A percentile compares a stretch with the other conserved stretches of the same genome.
Conservation (phyloP, 2,329 filamentous ascomycete genomes). For the Phaeosphaeriaceae sp. region DNA sequence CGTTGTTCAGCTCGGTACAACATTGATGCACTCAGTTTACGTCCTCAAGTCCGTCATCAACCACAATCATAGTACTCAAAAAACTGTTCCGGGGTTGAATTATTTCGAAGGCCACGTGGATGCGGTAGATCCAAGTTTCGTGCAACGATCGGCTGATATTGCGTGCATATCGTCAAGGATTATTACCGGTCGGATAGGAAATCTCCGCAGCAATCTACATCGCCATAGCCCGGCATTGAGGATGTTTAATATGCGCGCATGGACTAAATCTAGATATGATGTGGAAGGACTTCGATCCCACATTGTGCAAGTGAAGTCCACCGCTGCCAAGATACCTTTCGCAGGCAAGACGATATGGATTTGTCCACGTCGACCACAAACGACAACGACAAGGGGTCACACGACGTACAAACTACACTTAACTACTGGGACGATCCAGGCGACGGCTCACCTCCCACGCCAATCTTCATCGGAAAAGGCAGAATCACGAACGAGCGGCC, state of each 20-base stretch:
- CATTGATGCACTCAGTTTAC: background rate
- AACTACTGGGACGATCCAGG: slow-evolving; percentile 35
- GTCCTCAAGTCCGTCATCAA: background rate
- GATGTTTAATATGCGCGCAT: background rate
- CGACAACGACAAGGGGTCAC: slow-evolving; percentile 11
- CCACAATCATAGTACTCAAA: background rate
- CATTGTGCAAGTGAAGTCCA: background rate
- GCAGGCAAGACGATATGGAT: background rate
- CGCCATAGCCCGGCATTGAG: background rate
- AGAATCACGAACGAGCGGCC: slow-evolving; percentile 31
- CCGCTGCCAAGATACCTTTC: background rate
- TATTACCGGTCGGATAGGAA: background rate
- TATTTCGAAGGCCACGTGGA: background rate
- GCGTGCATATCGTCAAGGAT: background rate
- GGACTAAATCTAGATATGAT: background rate
- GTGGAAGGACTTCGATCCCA: too few species aligned
- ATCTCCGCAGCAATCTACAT: background rate
- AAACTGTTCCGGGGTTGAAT: background rate
- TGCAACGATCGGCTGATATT: background rate
- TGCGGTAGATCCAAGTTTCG: background rate
- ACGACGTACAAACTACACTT: slow-evolving; percentile 24
- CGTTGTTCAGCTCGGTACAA: background rate
- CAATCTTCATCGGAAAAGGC: slow-evolving; percentile 31
- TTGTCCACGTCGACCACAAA: background rate
- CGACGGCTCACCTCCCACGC: slow-evolving; percentile 27